These are phyloP conservation scores for Aspergillus thermomutatus DNA, from an alignment of 2,329 filamentous ascomycete genomes.

Conservation along the genomic window DNA sequence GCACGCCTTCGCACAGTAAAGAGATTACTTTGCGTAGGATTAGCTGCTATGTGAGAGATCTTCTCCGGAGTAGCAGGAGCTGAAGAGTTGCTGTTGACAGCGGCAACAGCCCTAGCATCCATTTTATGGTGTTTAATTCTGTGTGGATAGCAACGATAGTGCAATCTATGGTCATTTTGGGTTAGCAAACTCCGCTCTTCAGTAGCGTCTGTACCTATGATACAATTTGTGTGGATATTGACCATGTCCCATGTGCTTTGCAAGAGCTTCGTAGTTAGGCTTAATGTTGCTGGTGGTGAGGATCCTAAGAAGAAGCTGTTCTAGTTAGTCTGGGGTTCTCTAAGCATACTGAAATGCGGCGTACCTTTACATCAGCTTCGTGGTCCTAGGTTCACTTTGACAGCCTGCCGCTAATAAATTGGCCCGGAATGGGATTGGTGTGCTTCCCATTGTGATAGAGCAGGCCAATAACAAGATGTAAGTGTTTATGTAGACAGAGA, in stretches of 20 bases:
- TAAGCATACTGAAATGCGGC: background rate
- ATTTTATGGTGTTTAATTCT: slow-evolving; percentile 19
- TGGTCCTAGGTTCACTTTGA: slow-evolving; percentile 27
- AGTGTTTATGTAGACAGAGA: too few species aligned
- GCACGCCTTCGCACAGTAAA: too few species aligned
- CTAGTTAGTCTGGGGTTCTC: background rate
- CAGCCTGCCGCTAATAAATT: too few species aligned
- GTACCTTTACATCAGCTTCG: slow-evolving; percentile 25
- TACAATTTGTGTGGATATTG: background rate
- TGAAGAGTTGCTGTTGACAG: background rate
- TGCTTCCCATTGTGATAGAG: too few species aligned
- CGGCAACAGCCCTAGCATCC: slow-evolving; percentile 2
- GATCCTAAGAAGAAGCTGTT: slow-evolving; percentile 23
- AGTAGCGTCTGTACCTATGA: background rate
- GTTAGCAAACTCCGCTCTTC: too few species aligned
- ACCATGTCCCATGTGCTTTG: slow-evolving; percentile 23
- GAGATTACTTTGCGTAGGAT: too few species aligned
- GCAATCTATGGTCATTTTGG: slow-evolving; percentile 13
- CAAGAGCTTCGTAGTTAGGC: slow-evolving; percentile 17
- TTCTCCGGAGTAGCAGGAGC: background rate
- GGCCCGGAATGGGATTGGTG: too few species aligned
- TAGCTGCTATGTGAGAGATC: too few species aligned
- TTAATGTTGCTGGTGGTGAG: slow-evolving; percentile 15
- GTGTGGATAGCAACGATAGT: slow-evolving; percentile 21
- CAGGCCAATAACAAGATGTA: too few species aligned